These are phyloP conservation scores for Hyphodiscus sp. DNA, from an alignment of 2,329 filamentous ascomycete species.

Conservation along the genomic window DNA sequence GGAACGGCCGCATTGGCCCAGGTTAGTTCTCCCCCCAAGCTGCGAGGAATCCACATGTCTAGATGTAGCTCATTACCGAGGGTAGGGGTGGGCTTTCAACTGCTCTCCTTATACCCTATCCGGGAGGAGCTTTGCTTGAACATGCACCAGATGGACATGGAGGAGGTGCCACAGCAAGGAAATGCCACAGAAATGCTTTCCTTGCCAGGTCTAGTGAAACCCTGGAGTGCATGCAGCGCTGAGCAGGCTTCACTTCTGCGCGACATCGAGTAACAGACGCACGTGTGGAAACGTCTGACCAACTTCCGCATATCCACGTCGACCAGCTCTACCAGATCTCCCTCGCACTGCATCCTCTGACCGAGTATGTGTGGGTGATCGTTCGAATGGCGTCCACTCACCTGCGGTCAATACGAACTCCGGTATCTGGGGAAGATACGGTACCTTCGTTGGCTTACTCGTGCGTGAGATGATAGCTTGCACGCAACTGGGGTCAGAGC, in stretches of 20 bases:
- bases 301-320: not conserved
- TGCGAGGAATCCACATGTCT: too few relatives aligned
- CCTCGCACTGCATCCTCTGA: not conserved
- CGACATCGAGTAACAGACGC: not conserved
- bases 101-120: too few relatives aligned
- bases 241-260: not conserved
- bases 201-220: not conserved
- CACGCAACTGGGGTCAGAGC: not conserved
- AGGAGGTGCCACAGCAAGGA: too few relatives aligned
- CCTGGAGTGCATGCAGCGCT: not conserved
- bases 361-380: not conserved
- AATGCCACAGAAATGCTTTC: not conserved
- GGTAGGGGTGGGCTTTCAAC: not conserved
- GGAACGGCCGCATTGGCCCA: not conserved
- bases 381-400: not conserved
- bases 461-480: not conserved
- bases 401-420: not conserved
- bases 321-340: not conserved
- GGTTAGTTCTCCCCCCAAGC: too few relatives aligned
- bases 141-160: too few relatives aligned
- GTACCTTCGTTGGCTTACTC: too few relatives aligned
- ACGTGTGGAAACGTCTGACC: not conserved
- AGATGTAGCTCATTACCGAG: not conserved
- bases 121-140: not conserved
- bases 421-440: not conserved